Percentiles rank a stretch among this genome's conserved stretches.
Conservation (phyloP, 2,329 filamentous ascomycete species). For the Colletotrichum lentis region DNA sequence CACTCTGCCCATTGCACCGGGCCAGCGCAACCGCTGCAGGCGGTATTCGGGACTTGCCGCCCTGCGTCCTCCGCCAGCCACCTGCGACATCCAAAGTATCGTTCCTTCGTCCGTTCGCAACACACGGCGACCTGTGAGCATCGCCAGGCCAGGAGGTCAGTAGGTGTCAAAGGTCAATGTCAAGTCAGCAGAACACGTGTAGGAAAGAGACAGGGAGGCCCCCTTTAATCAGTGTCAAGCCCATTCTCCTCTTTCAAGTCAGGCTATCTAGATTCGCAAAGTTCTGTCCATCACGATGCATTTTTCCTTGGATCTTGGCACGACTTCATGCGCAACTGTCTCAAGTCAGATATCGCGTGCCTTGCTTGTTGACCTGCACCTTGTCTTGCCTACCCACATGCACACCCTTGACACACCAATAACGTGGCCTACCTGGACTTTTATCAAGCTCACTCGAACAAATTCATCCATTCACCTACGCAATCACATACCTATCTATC, state of each 20-base stretch:
- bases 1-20: conserved; percentile 2
- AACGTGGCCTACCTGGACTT: too few relatives aligned
- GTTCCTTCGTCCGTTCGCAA: conserved; percentile 30
- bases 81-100: conserved; percentile 30
- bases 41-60: conserved; percentile 13
- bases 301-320: neutral
- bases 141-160: neutral
- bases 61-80: neutral
- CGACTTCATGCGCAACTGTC: conserved; percentile 11
- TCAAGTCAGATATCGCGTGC: neutral
- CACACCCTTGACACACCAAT: neutral
- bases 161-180: too few relatives aligned
- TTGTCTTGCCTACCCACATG: conserved; percentile 1
- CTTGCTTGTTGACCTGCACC: neutral
- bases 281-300: neutral
- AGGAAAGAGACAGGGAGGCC: too few relatives aligned
- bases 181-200: too few relatives aligned
- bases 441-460: neutral
- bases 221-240: neutral
- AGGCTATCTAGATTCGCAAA: too few relatives aligned
- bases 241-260: neutral
- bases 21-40: neutral
- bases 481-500: neutral
- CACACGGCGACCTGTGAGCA: neutral
- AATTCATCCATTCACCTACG: neutral